Evolutionary conservation across 2,329 filamentous ascomycete genomes (phyloP), one percentile per base, ranked within the genome.

Genomic region (Diaporthe destruens): DNA sequence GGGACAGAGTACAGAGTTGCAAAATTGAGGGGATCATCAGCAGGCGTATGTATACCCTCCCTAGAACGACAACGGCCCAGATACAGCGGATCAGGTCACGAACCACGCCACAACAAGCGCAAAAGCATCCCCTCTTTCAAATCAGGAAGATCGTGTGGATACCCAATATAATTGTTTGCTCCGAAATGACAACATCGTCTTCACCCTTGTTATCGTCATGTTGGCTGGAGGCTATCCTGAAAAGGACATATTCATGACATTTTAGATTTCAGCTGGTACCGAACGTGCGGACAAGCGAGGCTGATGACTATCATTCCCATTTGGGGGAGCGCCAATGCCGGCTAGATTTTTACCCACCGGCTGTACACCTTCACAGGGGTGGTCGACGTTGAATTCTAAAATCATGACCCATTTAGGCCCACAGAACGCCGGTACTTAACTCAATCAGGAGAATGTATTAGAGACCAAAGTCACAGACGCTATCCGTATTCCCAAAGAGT

Each of bases 191-290:
- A 39, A 11, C n/a, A 57, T 34, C 36, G 23, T 57, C 12, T 23
- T 23, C 12, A n/a, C 55, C 34, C 36, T 39, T 39, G 20, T 23
- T 39, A n/a, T 57, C 55, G n/a, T 57, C 34, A 57, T 57, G 55
- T 57, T 39, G 36, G 55, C 34, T 39, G 36, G 55, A 20, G 55
- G 12, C 55, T 57, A 18, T 39, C 55, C 55, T 39, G 55, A 57
- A 14, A 11, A 39, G 55, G 55, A 57, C 20, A 57, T 18, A 23
- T 39, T 39, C 36, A 39, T 39, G 36, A 39, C 36, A 39, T 39
- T 39, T 12, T 11, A 39, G 11, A 12, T 8, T 39, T 39, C 36
- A 39, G 36, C 36, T 39, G 36, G 36, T 39, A 39, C 55, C 55
- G 34, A 23, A 36, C 32, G 20, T 11, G 16, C 55, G 32, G 14